Conservation (phyloP, 371 early-diverging fungal species). For the Syncephalastrum contaminatum region DNA sequence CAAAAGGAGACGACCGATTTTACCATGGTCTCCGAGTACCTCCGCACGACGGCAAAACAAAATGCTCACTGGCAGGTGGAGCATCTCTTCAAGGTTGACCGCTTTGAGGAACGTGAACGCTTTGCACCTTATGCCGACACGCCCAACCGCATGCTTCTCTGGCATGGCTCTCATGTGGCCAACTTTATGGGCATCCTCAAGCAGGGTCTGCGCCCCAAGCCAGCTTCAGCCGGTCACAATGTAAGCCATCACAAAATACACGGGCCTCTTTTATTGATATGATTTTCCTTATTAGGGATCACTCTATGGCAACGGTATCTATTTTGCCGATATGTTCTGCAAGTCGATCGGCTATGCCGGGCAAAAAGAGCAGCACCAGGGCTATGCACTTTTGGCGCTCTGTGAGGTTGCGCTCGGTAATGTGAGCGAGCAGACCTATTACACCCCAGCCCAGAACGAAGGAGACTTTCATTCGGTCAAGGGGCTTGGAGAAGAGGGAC, state of each 20-base stretch:
- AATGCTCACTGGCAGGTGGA: slow-evolving; percentile 32
- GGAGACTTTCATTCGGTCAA: slow-evolving; percentile 32
- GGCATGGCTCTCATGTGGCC: slow-evolving; percentile 51
- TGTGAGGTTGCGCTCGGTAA: slow-evolving; percentile 64
- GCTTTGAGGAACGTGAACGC: slow-evolving; percentile 25
- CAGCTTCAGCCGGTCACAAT: slow-evolving; percentile 18
- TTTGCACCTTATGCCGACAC: slow-evolving; percentile 25
- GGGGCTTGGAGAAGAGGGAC: slow-evolving; percentile 46
- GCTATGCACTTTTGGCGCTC: slow-evolving; percentile 40
- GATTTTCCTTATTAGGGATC: slow-evolving; percentile 26
- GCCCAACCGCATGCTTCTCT: slow-evolving; percentile 40
- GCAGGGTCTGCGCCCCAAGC: slow-evolving; percentile 43
- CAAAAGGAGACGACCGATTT: slow-evolving; percentile 20
- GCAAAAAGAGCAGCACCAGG: slow-evolving; percentile 12
- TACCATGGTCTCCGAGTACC: slow-evolving; percentile 40
- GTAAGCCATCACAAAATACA: slow-evolving; percentile 21
- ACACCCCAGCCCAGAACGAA: background rate
- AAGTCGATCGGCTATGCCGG: slow-evolving; percentile 46
- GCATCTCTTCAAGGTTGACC: slow-evolving; percentile 32
- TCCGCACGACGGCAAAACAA: slow-evolving; percentile 27
- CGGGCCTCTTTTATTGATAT: background rate
- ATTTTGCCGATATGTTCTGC: slow-evolving; percentile 59
- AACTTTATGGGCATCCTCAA: slow-evolving; percentile 49
- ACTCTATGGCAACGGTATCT: slow-evolving; percentile 55
- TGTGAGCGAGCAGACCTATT: slow-evolving; percentile 17